A percentile compares a stretch with the other conserved stretches of the same genome.
These are phyloP conservation scores for Oryza coarctata DNA, from an alignment of 176 grass and related monocot genomes.

Conservation along the genomic window DNA sequence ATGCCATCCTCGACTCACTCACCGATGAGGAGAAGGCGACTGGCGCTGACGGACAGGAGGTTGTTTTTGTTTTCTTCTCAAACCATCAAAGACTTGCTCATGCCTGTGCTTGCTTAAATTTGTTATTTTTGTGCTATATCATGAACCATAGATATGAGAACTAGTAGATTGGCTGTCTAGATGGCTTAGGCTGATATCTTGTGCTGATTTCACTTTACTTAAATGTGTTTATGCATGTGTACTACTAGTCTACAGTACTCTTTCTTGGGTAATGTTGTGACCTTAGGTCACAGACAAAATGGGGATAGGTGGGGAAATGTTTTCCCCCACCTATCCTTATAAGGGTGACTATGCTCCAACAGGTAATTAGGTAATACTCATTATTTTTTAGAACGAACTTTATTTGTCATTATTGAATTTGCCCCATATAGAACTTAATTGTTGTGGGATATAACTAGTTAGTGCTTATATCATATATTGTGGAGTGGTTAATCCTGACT, in stretches of 20 bases:
- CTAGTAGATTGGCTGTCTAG: neutral
- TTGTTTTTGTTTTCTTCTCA: slow-evolving; percentile 4
- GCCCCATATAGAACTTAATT: neutral
- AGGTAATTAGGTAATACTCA: too few relatives aligned
- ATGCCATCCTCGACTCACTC: slow-evolving; percentile 53
- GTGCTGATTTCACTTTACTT: neutral
- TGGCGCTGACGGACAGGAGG: slow-evolving; percentile 69
- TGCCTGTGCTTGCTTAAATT: neutral
- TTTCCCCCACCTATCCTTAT: too few relatives aligned
- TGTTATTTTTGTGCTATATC: neutral
- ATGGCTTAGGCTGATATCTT: neutral
- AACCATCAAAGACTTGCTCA: neutral
- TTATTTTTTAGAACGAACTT: neutral
- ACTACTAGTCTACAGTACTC: neutral
- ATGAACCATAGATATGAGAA: neutral
- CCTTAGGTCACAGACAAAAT: too few relatives aligned
- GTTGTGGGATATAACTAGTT: neutral
- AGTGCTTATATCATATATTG: neutral
- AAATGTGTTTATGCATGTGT: neutral
- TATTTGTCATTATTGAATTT: neutral
- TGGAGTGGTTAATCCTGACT: neutral
- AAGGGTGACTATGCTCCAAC: too few relatives aligned
- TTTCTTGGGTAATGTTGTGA: too few relatives aligned
- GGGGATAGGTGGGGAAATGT: too few relatives aligned
- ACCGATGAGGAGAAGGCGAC: slow-evolving; percentile 57